Evolutionary conservation across 164 flowering plant genomes (phyloP), one percentile per base, ranked within the genome.

Genomic region (Nymphaea thermarum): DNA sequence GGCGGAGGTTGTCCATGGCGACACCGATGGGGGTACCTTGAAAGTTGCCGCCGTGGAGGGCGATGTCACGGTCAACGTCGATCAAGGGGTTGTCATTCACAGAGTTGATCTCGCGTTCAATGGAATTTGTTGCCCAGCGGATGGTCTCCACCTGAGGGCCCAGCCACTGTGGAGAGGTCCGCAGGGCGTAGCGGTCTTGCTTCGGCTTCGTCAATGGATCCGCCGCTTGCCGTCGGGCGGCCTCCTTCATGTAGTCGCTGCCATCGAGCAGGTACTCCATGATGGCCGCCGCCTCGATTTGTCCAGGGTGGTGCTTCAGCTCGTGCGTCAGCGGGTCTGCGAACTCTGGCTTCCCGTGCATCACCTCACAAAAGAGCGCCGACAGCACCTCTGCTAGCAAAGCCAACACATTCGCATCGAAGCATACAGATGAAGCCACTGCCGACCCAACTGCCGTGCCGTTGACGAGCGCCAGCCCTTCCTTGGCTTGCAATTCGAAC

Each of bases 191-290:
- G 18, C 81, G 51, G n/a, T 80, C 82, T 61, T 80, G 82, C 65
- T 80, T 80, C 8, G 82, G 82, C 74, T 80, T 80, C 25, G 76
- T 70, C 3, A 80, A 57, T 4, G 82, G 82, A 68, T 80, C 80
- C 68, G 57, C 71, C 43, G 77, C 82, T 45, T 75, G 73, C 16
- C 71, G 60, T 43, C 43, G 55, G 63, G 73, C 66, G 3, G 79
- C 82, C 8, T 72, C 78, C 18, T 70, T 77, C 63, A 77, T 71
- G 77, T 77, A 74, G 6, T 67, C 75, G 59, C 78, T 75, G 16
- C 67, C 75, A 43, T 75, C 81, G 0, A 78, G 74, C 42, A 78
- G 65, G 65, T 44, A 76, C 53, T 78, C 81, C 81, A 78, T 78
- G 4, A 75, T 68, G 14, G 78, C 70, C 42, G 77, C 77, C 8